Percentiles rank a stretch among this genome's conserved stretches.
phyloP scores from a whole-genome alignment of 2,329 filamentous ascomycete species.

The Apiospora koreana region DNA sequence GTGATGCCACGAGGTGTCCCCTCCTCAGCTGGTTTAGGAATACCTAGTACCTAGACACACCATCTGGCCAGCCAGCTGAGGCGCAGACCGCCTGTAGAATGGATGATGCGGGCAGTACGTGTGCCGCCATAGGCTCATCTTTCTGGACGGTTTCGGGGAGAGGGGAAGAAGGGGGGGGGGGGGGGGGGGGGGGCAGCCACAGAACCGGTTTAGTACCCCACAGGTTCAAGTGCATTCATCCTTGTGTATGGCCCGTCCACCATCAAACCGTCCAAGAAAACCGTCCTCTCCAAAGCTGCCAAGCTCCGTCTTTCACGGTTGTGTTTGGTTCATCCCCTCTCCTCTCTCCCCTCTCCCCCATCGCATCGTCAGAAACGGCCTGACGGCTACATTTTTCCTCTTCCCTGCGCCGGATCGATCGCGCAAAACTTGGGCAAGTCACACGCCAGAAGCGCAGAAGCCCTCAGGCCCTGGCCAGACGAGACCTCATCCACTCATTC shows the following conservation, averaged over 20 bases:
- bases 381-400: background rate
- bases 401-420: background rate
- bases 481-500: background rate
- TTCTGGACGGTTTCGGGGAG: background rate
- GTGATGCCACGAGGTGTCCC: background rate
- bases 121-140: background rate
- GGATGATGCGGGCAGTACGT: slow-evolving; percentile 1
- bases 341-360: no score
- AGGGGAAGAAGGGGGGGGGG: background rate
- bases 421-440: background rate
- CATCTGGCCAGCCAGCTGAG: background rate
- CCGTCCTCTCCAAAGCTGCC: background rate
- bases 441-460: slow-evolving; percentile 1
- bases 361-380: slow-evolving; percentile 1
- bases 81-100: slow-evolving; percentile 5
- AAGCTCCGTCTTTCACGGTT: slow-evolving; percentile 3
- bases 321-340: background rate
- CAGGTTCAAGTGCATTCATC: background rate
- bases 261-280: no score
- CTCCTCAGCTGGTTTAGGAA: background rate
- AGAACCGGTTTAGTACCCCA: slow-evolving; percentile 7
- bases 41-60: background rate
- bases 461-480: background rate
- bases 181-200: background rate
- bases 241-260: background rate